Evolutionary conservation across 2,329 filamentous ascomycete species (phyloP).

Genomic region (Cladophialophora bantiana): DNA sequence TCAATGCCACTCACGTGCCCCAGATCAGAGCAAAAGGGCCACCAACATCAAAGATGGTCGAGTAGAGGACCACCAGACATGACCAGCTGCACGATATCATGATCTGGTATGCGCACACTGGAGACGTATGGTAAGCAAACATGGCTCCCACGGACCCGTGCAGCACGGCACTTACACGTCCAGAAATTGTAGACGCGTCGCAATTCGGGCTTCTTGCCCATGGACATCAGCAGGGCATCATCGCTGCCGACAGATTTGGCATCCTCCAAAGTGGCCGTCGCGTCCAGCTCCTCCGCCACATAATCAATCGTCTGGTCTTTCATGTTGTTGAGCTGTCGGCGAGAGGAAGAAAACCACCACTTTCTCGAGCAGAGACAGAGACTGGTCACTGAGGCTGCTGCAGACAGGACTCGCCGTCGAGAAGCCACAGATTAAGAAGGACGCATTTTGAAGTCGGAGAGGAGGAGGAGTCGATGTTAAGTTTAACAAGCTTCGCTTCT

Average conservation of each 20-base stretch:
- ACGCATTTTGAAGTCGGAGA: not conserved
- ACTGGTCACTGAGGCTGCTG: not conserved
- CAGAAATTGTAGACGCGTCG: conserved; percentile 37
- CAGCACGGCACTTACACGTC: conserved; percentile 27
- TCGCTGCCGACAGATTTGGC: conserved; percentile 31
- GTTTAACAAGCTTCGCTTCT: conserved; percentile 3
- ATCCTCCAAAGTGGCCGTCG: conserved; percentile 22
- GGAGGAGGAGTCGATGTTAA: conserved; percentile 5
- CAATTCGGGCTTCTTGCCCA: conserved; percentile 38
- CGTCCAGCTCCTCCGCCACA: conserved; percentile 25
- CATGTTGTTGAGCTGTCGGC: conserved; percentile 17
- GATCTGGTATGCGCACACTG: conserved; percentile 36
- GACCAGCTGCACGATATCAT: conserved; percentile 37
- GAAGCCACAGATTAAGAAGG: not conserved
- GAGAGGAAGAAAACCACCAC: not conserved
- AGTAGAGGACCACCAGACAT: conserved; percentile 37
- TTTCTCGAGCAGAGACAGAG: not conserved
- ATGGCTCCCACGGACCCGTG: not conserved
- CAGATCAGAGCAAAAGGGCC: conserved; percentile 32
- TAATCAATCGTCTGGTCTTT: conserved; percentile 23
- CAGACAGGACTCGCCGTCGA: not conserved
- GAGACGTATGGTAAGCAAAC: conserved; percentile 1
- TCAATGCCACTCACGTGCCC: conserved; percentile 28
- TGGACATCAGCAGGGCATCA: conserved; percentile 35
- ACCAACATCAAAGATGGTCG: conserved; percentile 36